Evolutionary conservation across 345 rosid genomes (phyloP), one percentile per base, ranked within the genome.

Genomic region (Moringa oleifera): DNA sequence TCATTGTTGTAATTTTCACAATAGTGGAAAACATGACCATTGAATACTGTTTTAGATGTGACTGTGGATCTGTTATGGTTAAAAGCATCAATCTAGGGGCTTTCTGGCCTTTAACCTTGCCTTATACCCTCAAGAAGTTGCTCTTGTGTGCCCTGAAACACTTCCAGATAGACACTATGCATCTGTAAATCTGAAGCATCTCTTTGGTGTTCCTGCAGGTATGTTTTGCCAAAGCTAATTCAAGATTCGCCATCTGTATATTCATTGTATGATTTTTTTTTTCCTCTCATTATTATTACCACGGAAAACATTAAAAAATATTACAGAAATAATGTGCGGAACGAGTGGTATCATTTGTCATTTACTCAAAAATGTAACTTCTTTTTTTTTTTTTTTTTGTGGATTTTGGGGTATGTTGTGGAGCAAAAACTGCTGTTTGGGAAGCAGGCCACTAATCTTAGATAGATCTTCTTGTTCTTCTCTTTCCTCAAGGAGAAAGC

Each of bases 201-300:
- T 86, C 78, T 86, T 86, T 86, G 85, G 65, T 86, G 88, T 82
- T 83, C 79, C 72, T 90, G 99, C 99, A 94, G 99, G 97, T 94
- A 77, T 88, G 81, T 86, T 86, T 72, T 81, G 84, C 81, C 83
- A 81, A 83, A 75, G 97, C 95, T 88, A 88, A 83, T 76, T 79
- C 72, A 89, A n/a, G 94, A 82, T 83, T 73, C 77, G 83, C 67
- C 79, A 53, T 83, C 94, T 86, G 84, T 82, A 76, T 73, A 87
- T 79, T 81, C 78, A 55, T 76, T 79, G 78, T 68, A 61, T 73
- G 68, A 82, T 80, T 79, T 66, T 68, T 65, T 80, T 69, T 60
- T 68, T 64, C 65, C 36, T n/a, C n/a, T n/a, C n/a, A n/a, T n/a
- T n/a, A n/a, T n/a, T n/a, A n/a, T n/a, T n/a, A n/a, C n/a, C n/a